Percentiles rank a stretch among this genome's conserved stretches.
Evolutionary conservation across 2,329 filamentous ascomycete genomes (phyloP).

Genomic region (Aspergillus pseudotamarii): DNA sequence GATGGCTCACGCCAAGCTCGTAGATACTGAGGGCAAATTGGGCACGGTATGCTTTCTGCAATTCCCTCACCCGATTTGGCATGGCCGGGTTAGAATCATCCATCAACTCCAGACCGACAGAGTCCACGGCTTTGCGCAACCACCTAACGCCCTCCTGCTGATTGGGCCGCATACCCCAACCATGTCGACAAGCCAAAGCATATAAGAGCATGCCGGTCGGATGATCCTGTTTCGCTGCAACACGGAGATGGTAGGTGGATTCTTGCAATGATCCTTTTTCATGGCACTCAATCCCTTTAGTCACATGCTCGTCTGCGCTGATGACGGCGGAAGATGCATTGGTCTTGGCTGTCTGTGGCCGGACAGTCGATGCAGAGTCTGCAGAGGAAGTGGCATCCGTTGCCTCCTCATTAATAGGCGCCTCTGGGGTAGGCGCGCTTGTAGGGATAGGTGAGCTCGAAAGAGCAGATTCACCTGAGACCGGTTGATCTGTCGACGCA

Average conservation of each 20-base stretch:
- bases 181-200: slow-evolving; percentile 90
- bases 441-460: not conserved
- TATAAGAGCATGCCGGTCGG: slow-evolving; percentile 96
- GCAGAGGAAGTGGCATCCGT: slow-evolving; percentile 57
- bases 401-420: slow-evolving; percentile 28
- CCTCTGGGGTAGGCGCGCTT: slow-evolving; percentile 4
- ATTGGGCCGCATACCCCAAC: slow-evolving; percentile 96
- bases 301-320: slow-evolving; percentile 78
- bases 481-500: slow-evolving; percentile 6
- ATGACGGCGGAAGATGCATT: slow-evolving; percentile 32
- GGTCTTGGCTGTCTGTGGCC: slow-evolving; percentile 39
- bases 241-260: slow-evolving; percentile 91
- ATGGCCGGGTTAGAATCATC: slow-evolving; percentile 63
- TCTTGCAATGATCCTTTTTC: slow-evolving; percentile 85
- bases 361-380: slow-evolving; percentile 66
- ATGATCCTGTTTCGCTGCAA: slow-evolving; percentile 82
- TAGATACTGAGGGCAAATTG: slow-evolving; percentile 96
- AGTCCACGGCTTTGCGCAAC: slow-evolving; percentile 88
- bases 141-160: slow-evolving; percentile 87
- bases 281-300: slow-evolving; percentile 87
- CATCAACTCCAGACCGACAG: slow-evolving; percentile 77
- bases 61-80: slow-evolving; percentile 61
- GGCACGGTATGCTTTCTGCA: slow-evolving; percentile 79
- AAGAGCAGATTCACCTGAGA: not conserved
- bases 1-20: slow-evolving; percentile 92